Evolutionary conservation across 176 grass and related monocot species (phyloP), one percentile per base, ranked within the genome.

Genomic region (barley (Hordeum vulgare)): DNA sequence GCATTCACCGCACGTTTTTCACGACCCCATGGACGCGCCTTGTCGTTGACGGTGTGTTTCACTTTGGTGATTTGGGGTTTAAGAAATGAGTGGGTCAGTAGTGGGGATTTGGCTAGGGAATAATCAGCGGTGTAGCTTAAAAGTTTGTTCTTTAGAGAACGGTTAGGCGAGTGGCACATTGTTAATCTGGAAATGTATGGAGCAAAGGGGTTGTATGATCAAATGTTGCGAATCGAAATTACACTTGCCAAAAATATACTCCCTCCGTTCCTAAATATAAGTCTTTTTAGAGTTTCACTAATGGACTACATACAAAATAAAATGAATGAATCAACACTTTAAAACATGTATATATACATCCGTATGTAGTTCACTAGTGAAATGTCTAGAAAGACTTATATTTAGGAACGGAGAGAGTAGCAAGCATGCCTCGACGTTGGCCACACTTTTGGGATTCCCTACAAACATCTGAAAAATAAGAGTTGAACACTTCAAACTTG

Each of bases 91-190:
- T 27, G 3, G 2, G 8, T 58, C 45, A 6, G 3, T 85, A 79
- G 75, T 86, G 78, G 69, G 24, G 31, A 39, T 45, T 25, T 75
- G 54, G 34, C 41, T 3, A 6, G 60, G 42, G 85, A 59, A 75
- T 75, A 86, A 75, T 81, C 44, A 0, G 35, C 18, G 69, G 60
- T 57, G 85, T 53, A 25, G 78, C 33, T 86, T 81, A 4, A 57
- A 86, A 66, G 45, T 8, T 18, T 17, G 18, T 29, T 57, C 6
- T 81, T 57, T 57, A 17, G 33, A 29, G 9, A 40, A 42, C 20
- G 58, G 40, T 74, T 18, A 21, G 10, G 41, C 36, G 61, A 39
- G 12, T 74, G 17, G 45, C 18, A 29, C 28, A 28, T n/a, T 29
- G 17, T 47, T 47, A 28, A 36, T 64, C 42, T 41, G 29, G 11